Evolutionary conservation across 169 alveolate species (phyloP).

Genomic region (Plasmodium gaboni): DNA sequence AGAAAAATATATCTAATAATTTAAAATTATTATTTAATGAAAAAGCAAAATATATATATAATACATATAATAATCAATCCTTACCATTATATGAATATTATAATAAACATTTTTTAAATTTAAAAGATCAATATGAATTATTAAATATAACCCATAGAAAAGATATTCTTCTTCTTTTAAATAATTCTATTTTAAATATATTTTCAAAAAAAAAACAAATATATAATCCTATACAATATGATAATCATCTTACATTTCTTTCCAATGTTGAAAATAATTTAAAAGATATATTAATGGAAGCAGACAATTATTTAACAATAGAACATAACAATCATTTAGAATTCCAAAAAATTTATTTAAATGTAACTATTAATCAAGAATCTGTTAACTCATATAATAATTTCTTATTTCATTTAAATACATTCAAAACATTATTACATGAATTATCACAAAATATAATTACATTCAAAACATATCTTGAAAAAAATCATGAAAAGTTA

Average conservation of each 20-base stretch:
- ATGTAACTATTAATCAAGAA: slow-evolving; percentile 57
- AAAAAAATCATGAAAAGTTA: slow-evolving; percentile 19
- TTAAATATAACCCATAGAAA: slow-evolving; percentile 45
- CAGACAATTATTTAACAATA: slow-evolving; percentile 12
- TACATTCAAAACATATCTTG: slow-evolving; percentile 19
- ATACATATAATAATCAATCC: slow-evolving; percentile 17
- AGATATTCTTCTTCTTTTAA: slow-evolving; percentile 20
- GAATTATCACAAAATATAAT: slow-evolving; percentile 14
- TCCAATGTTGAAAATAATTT: slow-evolving; percentile 26
- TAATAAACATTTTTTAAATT: slow-evolving; percentile 5
- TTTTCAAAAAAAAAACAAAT: slow-evolving; percentile 26
- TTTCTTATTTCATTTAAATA: slow-evolving; percentile 38
- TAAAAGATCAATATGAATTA: slow-evolving; percentile 53
- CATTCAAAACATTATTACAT: slow-evolving; percentile 34
- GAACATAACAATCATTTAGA: slow-evolving; percentile 57
- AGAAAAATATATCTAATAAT: slow-evolving; percentile 28
- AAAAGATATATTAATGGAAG: slow-evolving; percentile 46
- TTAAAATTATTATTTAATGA: slow-evolving; percentile 57
- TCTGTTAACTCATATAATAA: slow-evolving; percentile 58
- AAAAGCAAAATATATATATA: slow-evolving; percentile 28
- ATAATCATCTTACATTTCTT: slow-evolving; percentile 9
- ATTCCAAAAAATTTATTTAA: slow-evolving; percentile 37
- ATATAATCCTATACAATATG: slow-evolving; percentile 17
- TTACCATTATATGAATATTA: background rate
- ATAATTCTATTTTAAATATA: slow-evolving; percentile 16